A percentile compares a stretch with the other conserved stretches of the same genome.
Conservation (phyloP, 768 basidiomycete species). For the Russula brevipes region DNA sequence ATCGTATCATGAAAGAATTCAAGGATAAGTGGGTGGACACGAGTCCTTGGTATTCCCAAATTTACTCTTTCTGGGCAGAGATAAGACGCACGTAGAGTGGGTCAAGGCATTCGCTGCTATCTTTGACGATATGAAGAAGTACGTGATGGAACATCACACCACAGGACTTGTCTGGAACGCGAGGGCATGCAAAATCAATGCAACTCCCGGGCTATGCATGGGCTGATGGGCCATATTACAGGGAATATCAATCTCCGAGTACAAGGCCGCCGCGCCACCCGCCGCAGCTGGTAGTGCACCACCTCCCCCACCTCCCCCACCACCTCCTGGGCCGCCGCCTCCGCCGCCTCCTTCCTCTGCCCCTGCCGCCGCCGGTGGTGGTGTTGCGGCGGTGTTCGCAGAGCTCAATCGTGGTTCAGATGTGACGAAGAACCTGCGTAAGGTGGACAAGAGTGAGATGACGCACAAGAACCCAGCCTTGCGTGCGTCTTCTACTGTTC, state of each 20-base stretch:
- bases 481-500: conserved; percentile 50
- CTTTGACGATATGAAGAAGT: conserved; percentile 75
- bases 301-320: conserved; percentile 40
- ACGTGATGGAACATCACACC: conserved; percentile 79
- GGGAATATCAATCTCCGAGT: conserved; percentile 57
- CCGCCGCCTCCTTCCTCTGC: conserved; percentile 34
- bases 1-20: conserved; percentile 86
- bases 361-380: conserved; percentile 39
- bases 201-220: not conserved
- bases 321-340: conserved; percentile 37
- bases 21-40: conserved; percentile 72
- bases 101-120: conserved; percentile 63
- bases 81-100: conserved; percentile 87
- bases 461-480: conserved; percentile 97
- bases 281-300: conserved; percentile 42
- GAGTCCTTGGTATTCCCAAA: not conserved
- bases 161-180: conserved; percentile 88
- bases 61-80: conserved; percentile 43
- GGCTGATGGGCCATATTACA: conserved; percentile 26
- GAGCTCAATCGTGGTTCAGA: conserved; percentile 85
- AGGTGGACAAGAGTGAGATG: conserved; percentile 96
- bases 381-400: conserved; percentile 80
- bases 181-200: conserved; percentile 42
- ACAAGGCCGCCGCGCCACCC: conserved; percentile 37
- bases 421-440: conserved; percentile 85